Base-by-base conservation (phyloP, 2,329 filamentous ascomycete genomes). In the Penicillium sp. region DNA sequence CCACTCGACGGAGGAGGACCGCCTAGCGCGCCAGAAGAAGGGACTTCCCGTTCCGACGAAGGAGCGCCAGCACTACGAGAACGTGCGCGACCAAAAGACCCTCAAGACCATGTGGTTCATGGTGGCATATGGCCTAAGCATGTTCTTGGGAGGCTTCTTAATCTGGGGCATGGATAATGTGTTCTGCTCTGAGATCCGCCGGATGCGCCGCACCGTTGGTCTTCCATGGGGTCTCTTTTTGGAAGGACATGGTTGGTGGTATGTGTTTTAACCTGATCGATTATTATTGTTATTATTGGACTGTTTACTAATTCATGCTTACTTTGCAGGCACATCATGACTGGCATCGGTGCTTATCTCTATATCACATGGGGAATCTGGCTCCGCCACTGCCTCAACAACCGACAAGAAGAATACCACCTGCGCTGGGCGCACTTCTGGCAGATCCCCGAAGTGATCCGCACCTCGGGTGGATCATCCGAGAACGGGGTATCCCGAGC, bases 291-390 rank as follows among this genome's bases (percentile, higher is more conserved):
- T 25, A 5, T 40, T 50, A 23, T 56, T 43, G 8, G 16, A 29
- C 39, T 11, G 25, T 41, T 45, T 15, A 39, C 61, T 59, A 50
- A 64, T 58, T 69, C 53, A 59, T 53, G 46, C 31, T 33, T 52
- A 40, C 31, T 36, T 39, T 31, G 7, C 52, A 82, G 88, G 88
- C 90, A 93, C 75, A 69, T 93, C 38, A 87, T 93, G 82, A 94
- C 91, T 0, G 90, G 90, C 13, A 79, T 87, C 36, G 91, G 91
- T 71, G 90, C 90, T 16, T 95, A 95, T 73, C 89, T 88, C 69
- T 91, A 93, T 70, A 91, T 95, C 64, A 79, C 86, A 15, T 95
- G 91, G 90, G 88, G 90, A 15, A 86, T 92, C 27, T 93, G 90
- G 87, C 80, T 94, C 19, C 84, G 90, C 40, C 86, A 88, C 60